Evolutionary conservation across 2,329 filamentous ascomycete genomes (phyloP).

Genomic region (Penicillium sp.): DNA sequence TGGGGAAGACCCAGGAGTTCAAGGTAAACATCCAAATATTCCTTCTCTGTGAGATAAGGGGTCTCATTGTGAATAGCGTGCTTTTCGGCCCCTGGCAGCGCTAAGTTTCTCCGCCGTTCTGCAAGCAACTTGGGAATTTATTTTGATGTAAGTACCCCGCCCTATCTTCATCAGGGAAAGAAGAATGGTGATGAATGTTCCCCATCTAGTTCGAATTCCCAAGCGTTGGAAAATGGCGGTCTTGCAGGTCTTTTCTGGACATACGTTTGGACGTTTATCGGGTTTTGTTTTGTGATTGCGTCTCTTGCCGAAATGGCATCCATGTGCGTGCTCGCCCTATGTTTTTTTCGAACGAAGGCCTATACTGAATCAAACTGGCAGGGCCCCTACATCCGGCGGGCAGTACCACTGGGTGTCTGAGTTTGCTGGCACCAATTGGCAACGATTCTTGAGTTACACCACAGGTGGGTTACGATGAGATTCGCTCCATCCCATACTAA

Average conservation of each 20-base stretch:
- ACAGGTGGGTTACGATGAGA: conserved; percentile 31
- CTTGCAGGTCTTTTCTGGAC: conserved; percentile 25
- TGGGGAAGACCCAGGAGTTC: conserved; percentile 28
- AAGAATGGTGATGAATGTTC: conserved; percentile 11
- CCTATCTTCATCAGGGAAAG: conserved; percentile 17
- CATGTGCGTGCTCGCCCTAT: not conserved
- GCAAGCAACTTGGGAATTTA: conserved; percentile 34
- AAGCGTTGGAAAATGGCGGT: conserved; percentile 15
- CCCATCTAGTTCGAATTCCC: not conserved
- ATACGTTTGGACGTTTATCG: conserved; percentile 53
- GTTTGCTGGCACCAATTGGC: conserved; percentile 46
- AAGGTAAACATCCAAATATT: conserved; percentile 12
- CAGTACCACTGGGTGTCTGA: conserved; percentile 59
- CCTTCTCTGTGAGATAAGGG: conserved; percentile 14
- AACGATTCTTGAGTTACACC: conserved; percentile 54
- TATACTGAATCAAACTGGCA: conserved; percentile 14
- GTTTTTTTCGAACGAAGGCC: not conserved
- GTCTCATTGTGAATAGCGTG: conserved; percentile 21
- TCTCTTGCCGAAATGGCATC: conserved; percentile 60
- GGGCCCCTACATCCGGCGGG: conserved; percentile 54
- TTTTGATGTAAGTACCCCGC: conserved; percentile 24
- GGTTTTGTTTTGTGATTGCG: conserved; percentile 60
- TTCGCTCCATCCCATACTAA: not conserved
- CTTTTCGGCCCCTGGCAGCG: conserved; percentile 29
- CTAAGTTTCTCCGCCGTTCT: conserved; percentile 31